Conservation (phyloP, 768 basidiomycete species). For the Roridomyces roridus region DNA sequence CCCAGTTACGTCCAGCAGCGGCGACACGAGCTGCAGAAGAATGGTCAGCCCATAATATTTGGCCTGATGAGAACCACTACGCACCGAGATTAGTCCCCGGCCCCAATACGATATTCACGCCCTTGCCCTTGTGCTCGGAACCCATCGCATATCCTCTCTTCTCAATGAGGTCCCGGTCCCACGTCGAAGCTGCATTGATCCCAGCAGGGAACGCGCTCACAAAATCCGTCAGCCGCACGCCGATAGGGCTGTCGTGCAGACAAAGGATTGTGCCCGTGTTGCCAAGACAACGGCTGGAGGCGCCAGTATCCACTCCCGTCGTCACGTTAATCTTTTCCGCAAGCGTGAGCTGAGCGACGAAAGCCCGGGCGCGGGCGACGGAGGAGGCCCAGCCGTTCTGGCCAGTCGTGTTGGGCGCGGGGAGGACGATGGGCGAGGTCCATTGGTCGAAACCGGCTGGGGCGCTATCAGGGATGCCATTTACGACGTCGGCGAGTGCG, state of each 20-base stretch:
- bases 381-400: neutral
- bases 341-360: slow-evolving; percentile 28
- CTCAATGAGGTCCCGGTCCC: neutral
- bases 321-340: too few relatives aligned
- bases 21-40: slow-evolving; percentile 6
- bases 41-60: neutral
- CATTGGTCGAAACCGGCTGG: slow-evolving; percentile 14
- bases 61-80: neutral
- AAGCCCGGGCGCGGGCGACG: neutral
- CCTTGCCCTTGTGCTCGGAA: neutral
- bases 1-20: slow-evolving; percentile 49
- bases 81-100: slow-evolving; percentile 24
- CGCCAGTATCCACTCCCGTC: slow-evolving; percentile 29
- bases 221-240: slow-evolving; percentile 59
- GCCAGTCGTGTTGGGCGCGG: slow-evolving; percentile 2
- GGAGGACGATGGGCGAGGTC: slow-evolving; percentile 12
- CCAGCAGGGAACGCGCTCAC: slow-evolving; percentile 35
- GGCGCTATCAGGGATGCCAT: slow-evolving; percentile 14
- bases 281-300: slow-evolving; percentile 29
- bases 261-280: slow-evolving; percentile 28
- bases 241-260: slow-evolving; percentile 57
- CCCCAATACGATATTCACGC: neutral
- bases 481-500: slow-evolving; percentile 13
- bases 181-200: slow-evolving; percentile 1
- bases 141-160: neutral